phyloP scores from a whole-genome alignment of 2,329 filamentous ascomycete species.

The Pseudogymnoascus pannorum region DNA sequence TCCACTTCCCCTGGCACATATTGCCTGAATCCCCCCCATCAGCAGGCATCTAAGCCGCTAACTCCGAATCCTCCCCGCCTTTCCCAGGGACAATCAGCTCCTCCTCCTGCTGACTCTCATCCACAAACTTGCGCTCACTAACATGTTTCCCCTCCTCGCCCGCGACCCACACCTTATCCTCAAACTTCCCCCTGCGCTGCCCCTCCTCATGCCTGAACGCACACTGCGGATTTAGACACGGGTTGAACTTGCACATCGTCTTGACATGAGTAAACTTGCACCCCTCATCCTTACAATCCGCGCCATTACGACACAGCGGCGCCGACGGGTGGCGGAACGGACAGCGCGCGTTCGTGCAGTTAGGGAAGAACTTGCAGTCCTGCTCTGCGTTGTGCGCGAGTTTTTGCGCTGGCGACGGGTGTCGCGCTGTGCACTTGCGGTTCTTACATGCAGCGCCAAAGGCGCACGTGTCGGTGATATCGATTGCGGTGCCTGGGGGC shows the following conservation, averaged over 20 bases:
- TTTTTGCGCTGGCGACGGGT: constrained; percentile 83
- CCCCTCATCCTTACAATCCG: constrained; percentile 69
- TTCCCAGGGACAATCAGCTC: constrained; percentile 26
- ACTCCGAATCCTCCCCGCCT: background rate
- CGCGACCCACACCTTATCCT: constrained; percentile 87
- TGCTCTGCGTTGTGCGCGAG: constrained; percentile 72
- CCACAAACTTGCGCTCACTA: constrained; percentile 82
- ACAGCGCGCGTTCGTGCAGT: constrained; percentile 82
- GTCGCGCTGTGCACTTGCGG: constrained; percentile 82
- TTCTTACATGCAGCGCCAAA: constrained; percentile 94
- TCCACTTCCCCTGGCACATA: background rate
- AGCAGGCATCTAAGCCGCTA: background rate
- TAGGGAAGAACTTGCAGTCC: constrained; percentile 85
- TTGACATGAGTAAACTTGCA: constrained; percentile 89
- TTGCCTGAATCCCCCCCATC: background rate
- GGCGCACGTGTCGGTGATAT: constrained; percentile 71
- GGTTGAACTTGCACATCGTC: constrained; percentile 82
- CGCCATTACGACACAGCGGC: constrained; percentile 85
- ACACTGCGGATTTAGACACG: constrained; percentile 84
- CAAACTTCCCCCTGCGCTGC: constrained; percentile 72
- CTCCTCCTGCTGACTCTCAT: constrained; percentile 62
- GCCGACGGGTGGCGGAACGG: constrained; percentile 83
- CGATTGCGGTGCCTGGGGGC: constrained; percentile 66
- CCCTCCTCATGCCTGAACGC: constrained; percentile 69
- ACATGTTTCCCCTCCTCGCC: constrained; percentile 56